These are phyloP conservation scores for Alternaria sp. DNA, from an alignment of 2,329 filamentous ascomycete species.

Conservation along the genomic window DNA sequence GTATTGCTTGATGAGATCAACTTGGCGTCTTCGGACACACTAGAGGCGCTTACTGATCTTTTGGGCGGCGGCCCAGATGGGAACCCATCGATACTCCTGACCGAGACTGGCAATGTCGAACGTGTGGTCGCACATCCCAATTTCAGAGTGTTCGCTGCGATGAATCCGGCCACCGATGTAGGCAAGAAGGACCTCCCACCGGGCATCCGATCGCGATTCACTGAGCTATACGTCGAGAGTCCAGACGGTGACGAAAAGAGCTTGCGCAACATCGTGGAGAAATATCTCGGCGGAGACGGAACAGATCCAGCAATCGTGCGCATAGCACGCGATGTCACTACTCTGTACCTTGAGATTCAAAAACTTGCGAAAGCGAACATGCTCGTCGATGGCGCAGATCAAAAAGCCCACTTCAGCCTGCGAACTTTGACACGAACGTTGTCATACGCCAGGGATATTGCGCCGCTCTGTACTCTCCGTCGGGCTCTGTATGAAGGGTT, in stretches of 20 bases:
- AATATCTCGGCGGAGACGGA: slow-evolving; percentile 75
- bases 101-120: slow-evolving; percentile 92
- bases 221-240: slow-evolving; percentile 91
- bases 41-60: slow-evolving; percentile 92
- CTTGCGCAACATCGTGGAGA: slow-evolving; percentile 83
- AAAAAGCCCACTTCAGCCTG: slow-evolving; percentile 96
- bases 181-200: slow-evolving; percentile 93
- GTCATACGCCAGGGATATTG: slow-evolving; percentile 84
- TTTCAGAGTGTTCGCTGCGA: slow-evolving; percentile 96
- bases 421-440: slow-evolving; percentile 90
- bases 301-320: slow-evolving; percentile 72
- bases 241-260: slow-evolving; percentile 88
- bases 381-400: slow-evolving; percentile 91
- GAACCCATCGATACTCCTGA: slow-evolving; percentile 82
- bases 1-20: slow-evolving; percentile 97
- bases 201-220: slow-evolving; percentile 89
- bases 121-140: slow-evolving; percentile 87
- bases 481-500: slow-evolving; percentile 93
- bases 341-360: slow-evolving; percentile 88
- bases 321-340: slow-evolving; percentile 79
- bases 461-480: slow-evolving; percentile 81
- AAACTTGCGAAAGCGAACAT: slow-evolving; percentile 78
- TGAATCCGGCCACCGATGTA: slow-evolving; percentile 98
- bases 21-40: slow-evolving; percentile 88
- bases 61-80: slow-evolving; percentile 74